These are phyloP conservation scores for Chaetomium tenue DNA, from an alignment of 495 filamentous ascomycete species.

Conservation along the genomic window DNA sequence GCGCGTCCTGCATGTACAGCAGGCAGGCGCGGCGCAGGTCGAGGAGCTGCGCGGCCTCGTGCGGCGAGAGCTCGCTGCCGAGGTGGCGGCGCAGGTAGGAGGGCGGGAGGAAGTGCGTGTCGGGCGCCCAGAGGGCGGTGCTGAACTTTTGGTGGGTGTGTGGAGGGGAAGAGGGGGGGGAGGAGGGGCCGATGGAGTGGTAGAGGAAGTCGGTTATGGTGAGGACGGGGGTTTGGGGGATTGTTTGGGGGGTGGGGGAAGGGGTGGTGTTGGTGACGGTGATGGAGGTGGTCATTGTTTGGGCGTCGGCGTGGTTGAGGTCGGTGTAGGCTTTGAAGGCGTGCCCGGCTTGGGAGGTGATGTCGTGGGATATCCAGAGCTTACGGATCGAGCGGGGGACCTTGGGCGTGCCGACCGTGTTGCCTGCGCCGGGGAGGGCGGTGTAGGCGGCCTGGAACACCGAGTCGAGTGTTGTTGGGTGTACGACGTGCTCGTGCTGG, in stretches of 20 bases:
- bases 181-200: conserved; percentile 29
- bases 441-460: conserved; percentile 41
- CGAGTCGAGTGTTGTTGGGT: conserved; percentile 49
- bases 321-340: conserved; percentile 28
- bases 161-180: conserved; percentile 9
- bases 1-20: conserved; percentile 32
- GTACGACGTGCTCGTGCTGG: conserved; percentile 46
- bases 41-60: conserved; percentile 29
- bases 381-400: conserved; percentile 31
- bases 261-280: conserved; percentile 20
- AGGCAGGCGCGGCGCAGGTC: conserved; percentile 34
- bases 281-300: conserved; percentile 27
- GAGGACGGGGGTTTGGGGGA: conserved; percentile 21
- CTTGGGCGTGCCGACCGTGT: conserved; percentile 17
- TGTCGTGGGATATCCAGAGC: conserved; percentile 30
- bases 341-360: conserved; percentile 20
- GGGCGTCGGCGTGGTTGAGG: conserved; percentile 26
- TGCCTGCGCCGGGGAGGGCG: conserved; percentile 25
- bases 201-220: conserved; percentile 29
- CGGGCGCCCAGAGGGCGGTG: conserved; percentile 30
- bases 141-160: conserved; percentile 31
- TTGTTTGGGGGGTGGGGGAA: neutral
- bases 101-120: conserved; percentile 29
- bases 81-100: conserved; percentile 26
- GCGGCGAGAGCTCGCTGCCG: conserved; percentile 24